Evolutionary conservation across 176 grass and related monocot species (phyloP).

Genomic region (Hsuehochloa calcarea): DNA sequence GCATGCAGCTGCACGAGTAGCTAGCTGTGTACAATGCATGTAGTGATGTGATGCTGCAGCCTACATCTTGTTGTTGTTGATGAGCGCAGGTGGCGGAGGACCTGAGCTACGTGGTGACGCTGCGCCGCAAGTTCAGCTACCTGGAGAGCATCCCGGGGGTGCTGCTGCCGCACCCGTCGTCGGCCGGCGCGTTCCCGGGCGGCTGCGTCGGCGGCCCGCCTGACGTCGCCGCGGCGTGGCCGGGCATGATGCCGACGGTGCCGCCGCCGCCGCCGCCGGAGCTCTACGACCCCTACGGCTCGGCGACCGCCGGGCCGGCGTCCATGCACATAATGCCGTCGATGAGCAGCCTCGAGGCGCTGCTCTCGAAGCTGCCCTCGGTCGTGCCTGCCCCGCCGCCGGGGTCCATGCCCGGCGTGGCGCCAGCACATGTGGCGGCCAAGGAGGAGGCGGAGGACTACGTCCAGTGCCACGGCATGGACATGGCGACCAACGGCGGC

Average conservation of each 20-base stretch:
- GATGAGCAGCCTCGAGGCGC: slow-evolving; percentile 98
- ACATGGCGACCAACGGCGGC: slow-evolving; percentile 34
- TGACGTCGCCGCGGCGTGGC: slow-evolving; percentile 34
- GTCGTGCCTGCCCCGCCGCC: slow-evolving; percentile 40
- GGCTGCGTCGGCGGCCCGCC: background rate
- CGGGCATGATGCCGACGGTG: slow-evolving; percentile 19
- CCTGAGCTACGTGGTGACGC: slow-evolving; percentile 77
- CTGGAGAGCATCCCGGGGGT: slow-evolving; percentile 96
- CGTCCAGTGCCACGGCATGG: slow-evolving; percentile 43
- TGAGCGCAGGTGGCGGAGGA: slow-evolving; percentile 70
- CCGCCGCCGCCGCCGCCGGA: slow-evolving; percentile 43
- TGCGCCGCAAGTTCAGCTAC: slow-evolving; percentile 91
- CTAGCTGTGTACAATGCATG: background rate
- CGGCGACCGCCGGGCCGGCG: background rate
- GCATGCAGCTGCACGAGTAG: background rate
- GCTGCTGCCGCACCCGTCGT: slow-evolving; percentile 91
- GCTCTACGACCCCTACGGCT: slow-evolving; percentile 63
- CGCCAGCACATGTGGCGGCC: background rate
- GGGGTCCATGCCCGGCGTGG: slow-evolving; percentile 1
- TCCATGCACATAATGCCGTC: slow-evolving; percentile 80
- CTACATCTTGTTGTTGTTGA: background rate
- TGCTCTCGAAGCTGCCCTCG: slow-evolving; percentile 92
- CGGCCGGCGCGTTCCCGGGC: slow-evolving; percentile 52
- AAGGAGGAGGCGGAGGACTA: slow-evolving; percentile 52
- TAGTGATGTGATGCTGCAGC: background rate